Conservation (phyloP, 306 rosid species). For the Argentina anserina region DNA sequence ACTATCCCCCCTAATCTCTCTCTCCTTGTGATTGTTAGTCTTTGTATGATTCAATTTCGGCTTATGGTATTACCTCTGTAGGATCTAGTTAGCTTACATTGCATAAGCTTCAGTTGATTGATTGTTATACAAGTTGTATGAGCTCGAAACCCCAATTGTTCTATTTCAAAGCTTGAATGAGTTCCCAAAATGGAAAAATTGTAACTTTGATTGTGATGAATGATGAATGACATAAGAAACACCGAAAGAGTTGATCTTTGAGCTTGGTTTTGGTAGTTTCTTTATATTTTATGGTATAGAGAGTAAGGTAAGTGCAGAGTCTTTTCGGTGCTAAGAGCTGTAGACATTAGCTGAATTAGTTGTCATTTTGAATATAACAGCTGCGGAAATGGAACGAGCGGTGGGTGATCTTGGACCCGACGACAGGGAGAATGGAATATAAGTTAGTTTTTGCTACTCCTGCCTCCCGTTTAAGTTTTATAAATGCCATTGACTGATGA, state of each 20-base stretch:
- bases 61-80: no score
- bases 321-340: background rate
- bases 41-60: background rate
- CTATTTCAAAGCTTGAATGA: background rate
- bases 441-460: conserved; percentile 51
- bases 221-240: background rate
- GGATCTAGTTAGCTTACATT: background rate
- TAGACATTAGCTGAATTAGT: background rate
- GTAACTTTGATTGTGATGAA: background rate
- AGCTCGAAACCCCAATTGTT: background rate
- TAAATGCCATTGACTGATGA: background rate
- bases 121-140: background rate
- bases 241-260: background rate
- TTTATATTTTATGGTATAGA: background rate
- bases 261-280: background rate
- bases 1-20: conserved; percentile 3
- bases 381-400: conserved; percentile 96
- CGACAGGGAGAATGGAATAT: conserved; percentile 97
- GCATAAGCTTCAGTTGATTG: background rate
- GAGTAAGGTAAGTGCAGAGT: background rate
- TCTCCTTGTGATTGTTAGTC: background rate
- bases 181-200: background rate
- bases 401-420: conserved; percentile 88
- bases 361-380: conserved; percentile 32
- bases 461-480: conserved; percentile 13